phyloP scores from a whole-genome alignment of 257 asterid genomes.

The Lithospermum erythrorhizon region DNA sequence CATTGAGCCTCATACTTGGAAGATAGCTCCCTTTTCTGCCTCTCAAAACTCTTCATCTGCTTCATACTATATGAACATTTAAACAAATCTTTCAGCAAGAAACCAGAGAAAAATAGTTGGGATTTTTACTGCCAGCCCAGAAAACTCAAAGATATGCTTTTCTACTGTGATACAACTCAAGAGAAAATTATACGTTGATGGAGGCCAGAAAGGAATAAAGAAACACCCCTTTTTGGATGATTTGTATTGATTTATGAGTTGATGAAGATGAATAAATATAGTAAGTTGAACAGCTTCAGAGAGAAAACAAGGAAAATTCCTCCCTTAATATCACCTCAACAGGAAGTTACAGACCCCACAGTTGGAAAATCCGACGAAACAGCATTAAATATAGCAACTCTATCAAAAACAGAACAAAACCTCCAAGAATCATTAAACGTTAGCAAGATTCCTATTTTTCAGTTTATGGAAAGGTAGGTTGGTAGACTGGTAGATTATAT shows the following conservation, averaged over 20 bases:
- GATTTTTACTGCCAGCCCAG: not conserved
- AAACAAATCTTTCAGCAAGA: not conserved
- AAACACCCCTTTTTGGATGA: conserved; percentile 15
- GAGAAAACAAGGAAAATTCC: conserved; percentile 2
- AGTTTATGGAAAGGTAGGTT: conserved; percentile 8
- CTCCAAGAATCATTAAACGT: conserved; percentile 41
- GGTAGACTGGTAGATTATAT: not conserved
- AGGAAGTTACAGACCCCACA: conserved; percentile 19
- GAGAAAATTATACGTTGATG: not conserved
- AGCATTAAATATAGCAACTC: conserved; percentile 46
- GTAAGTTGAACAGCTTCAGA: conserved; percentile 7
- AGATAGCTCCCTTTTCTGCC: not conserved
- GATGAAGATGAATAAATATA: conserved; percentile 5
- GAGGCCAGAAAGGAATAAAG: not conserved
- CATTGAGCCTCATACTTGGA: not conserved
- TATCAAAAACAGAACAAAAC: conserved; percentile 34
- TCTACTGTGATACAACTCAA: too few species aligned
- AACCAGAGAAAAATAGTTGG: not conserved
- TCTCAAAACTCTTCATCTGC: not conserved
- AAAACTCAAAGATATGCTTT: not conserved
- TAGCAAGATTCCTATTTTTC: conserved; percentile 19
- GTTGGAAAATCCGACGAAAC: conserved; percentile 13
- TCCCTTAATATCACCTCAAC: conserved; percentile 2
- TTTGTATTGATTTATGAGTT: conserved; percentile 7
- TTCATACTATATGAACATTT: not conserved